Percentiles rank a stretch among this genome's conserved stretches.
These are phyloP conservation scores for Pseudomicrostroma phylloplanum DNA, from an alignment of 1,284 basidiomycete species.

Conservation along the genomic window DNA sequence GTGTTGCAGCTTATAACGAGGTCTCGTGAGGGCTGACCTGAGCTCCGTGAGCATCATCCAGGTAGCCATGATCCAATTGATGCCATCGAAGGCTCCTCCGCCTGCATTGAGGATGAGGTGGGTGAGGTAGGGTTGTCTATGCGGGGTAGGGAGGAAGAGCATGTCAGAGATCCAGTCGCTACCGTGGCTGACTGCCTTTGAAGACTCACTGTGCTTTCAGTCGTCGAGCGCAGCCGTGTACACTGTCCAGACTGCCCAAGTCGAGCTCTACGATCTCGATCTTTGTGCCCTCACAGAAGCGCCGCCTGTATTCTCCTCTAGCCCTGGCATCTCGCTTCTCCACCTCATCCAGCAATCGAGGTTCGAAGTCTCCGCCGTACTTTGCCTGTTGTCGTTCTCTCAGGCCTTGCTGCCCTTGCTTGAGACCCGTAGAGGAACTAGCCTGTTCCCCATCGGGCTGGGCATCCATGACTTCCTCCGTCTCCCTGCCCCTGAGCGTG, in stretches of 20 bases:
- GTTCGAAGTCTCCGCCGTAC: constrained; percentile 10
- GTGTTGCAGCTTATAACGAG: constrained; percentile 46
- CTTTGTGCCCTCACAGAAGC: constrained; percentile 39
- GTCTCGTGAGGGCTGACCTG: constrained; percentile 46
- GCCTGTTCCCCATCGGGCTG: constrained; percentile 35
- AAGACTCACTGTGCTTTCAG: constrained; percentile 23
- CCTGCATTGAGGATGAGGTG: constrained; percentile 50
- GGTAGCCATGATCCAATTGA: constrained; percentile 41
- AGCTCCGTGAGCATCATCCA: constrained; percentile 44
- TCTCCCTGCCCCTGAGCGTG: not conserved
- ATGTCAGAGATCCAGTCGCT: not conserved
- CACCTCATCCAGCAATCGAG: constrained; percentile 22
- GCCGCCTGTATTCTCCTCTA: constrained; percentile 33
- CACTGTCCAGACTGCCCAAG: constrained; percentile 45
- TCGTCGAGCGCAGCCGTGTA: constrained; percentile 38
- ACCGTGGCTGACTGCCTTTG: constrained; percentile 3
- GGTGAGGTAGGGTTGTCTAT: constrained; percentile 41
- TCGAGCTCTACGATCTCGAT: constrained; percentile 49
- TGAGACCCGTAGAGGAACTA: constrained; percentile 24
- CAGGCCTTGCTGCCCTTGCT: constrained; percentile 14
- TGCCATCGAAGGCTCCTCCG: constrained; percentile 42
- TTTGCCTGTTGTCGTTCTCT: constrained; percentile 25
- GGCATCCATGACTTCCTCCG: constrained; percentile 19
- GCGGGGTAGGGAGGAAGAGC: constrained; percentile 7
- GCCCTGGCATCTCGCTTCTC: constrained; percentile 31